These are phyloP conservation scores for Lachnellula subtilissima DNA, from an alignment of 2,329 filamentous ascomycete species.

Conservation along the genomic window DNA sequence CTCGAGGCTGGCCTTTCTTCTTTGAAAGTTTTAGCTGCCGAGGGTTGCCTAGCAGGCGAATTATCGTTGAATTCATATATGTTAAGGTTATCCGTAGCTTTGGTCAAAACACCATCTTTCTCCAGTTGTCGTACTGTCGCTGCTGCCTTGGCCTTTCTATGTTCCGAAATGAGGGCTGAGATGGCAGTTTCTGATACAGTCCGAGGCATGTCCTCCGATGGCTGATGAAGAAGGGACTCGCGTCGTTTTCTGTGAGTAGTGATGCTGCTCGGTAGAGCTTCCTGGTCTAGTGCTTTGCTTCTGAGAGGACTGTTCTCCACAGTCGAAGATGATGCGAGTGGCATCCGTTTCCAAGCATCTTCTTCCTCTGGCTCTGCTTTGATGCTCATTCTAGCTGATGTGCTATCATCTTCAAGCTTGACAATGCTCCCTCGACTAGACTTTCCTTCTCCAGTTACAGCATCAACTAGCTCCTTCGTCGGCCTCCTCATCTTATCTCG, in stretches of 20 bases:
- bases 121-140: slow-evolving; percentile 19
- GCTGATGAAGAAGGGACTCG: slow-evolving; percentile 28
- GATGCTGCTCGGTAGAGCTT: slow-evolving; percentile 24
- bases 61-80: slow-evolving; percentile 29
- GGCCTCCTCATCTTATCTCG: slow-evolving; percentile 80
- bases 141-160: slow-evolving; percentile 25
- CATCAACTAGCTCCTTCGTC: slow-evolving; percentile 70
- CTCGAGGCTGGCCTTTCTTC: slow-evolving; percentile 18
- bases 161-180: slow-evolving; percentile 29
- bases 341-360: slow-evolving; percentile 29
- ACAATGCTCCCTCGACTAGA: slow-evolving; percentile 26
- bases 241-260: slow-evolving; percentile 30
- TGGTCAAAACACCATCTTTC: slow-evolving; percentile 13
- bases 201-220: slow-evolving; percentile 16
- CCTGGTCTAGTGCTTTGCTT: slow-evolving; percentile 19
- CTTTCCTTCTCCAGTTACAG: slow-evolving; percentile 62
- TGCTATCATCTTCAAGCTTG: slow-evolving; percentile 18
- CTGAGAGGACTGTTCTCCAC: slow-evolving; percentile 30
- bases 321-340: slow-evolving; percentile 19
- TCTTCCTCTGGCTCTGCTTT: slow-evolving; percentile 28
- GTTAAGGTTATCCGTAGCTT: slow-evolving; percentile 22
- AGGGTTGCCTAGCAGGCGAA: slow-evolving; percentile 17
- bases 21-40: slow-evolving; percentile 3
- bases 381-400: slow-evolving; percentile 12
- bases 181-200: slow-evolving; percentile 23